Percentiles rank a stretch among this genome's conserved stretches.
Evolutionary conservation across 2,329 filamentous ascomycete genomes (phyloP).

Genomic region (Aspergillus quadrilineatus): DNA sequence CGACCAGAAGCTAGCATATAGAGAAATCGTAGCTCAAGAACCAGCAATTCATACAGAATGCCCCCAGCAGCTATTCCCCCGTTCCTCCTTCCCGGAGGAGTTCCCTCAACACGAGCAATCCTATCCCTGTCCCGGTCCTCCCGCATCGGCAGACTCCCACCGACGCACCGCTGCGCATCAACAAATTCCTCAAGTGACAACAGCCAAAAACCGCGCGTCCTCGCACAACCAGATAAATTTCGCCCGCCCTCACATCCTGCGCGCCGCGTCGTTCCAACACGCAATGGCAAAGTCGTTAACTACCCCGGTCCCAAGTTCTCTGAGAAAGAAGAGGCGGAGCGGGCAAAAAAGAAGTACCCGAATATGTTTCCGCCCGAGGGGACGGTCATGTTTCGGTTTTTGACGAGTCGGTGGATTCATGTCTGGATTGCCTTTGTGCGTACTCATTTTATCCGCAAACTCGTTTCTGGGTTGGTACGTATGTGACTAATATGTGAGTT

Average conservation of each 20-base stretch:
- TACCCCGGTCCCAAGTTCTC: constrained; percentile 71
- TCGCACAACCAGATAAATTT: constrained; percentile 87
- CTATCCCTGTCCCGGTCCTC: constrained; percentile 24
- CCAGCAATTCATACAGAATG: background rate
- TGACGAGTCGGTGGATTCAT: constrained; percentile 75
- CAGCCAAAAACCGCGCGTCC: constrained; percentile 60
- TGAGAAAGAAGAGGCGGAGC: constrained; percentile 63
- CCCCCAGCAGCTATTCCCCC: constrained; percentile 53
- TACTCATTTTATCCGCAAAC: constrained; percentile 5
- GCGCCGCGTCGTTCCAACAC: constrained; percentile 58
- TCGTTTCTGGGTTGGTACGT: background rate
- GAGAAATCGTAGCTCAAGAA: background rate
- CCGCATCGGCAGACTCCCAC: constrained; percentile 16
- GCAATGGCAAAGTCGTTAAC: constrained; percentile 43
- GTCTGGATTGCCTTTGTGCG: constrained; percentile 76
- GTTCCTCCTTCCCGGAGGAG: constrained; percentile 65
- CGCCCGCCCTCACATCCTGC: constrained; percentile 86
- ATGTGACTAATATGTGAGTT: background rate
- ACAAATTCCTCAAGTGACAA: background rate
- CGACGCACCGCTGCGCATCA: constrained; percentile 26
- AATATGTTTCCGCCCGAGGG: constrained; percentile 84
- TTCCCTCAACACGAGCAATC: constrained; percentile 33
- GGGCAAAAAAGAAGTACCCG: constrained; percentile 73
- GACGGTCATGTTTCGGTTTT: constrained; percentile 79
- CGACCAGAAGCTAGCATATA: background rate